Base-by-base conservation (phyloP, 352 stramenopile genomes). In the Peronospora belbahrii region DNA sequence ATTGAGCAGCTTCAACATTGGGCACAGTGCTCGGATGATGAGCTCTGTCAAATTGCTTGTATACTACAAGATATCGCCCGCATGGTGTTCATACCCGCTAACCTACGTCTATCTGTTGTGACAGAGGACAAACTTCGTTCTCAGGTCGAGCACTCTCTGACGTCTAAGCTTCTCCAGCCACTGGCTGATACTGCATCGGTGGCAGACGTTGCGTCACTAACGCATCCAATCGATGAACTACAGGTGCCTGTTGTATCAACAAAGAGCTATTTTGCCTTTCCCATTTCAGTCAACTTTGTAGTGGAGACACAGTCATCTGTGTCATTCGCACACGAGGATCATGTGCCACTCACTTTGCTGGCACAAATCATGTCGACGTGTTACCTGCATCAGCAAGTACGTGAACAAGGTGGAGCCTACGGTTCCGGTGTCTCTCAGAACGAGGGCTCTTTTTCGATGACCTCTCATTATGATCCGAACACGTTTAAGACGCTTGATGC, bases 391-490 rank as follows among this genome's bases (percentile, higher is more conserved):
- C 81, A 90, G 50, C 73, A 83, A 42, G 81, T 92, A 38, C 75
- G 81, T 28, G 81, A 92, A 31, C 66, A 87, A 27, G 81, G 81
- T 17, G 81, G 81, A 36, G 81, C 81, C 2, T 92, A 92, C 57
- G 81, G 81, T 41, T 81, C 70, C 31, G 67, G 65, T 8, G 78
- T 85, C 20, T 71, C 70, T 8, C 74, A 88, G 52, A 76, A 71
- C 24, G 81, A 92, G 57, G 81, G 81, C 10, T 69, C 74, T n/a
- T 85, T 92, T 50, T 69, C 74, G 23, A 67, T 92, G 55, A 86
- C 67, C 55, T 92, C 81, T 32, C 77, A 90, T 59, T 92, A 88
- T 58, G 81, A 92, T 40, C 81, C 81, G 6, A 87, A 92, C 67
- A 90, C 78, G 41, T 70, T 69, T 42, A 66, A 78, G 60, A 92